Conservation (phyloP, 345 rosid species). For the Eucalyptus curtisii region DNA sequence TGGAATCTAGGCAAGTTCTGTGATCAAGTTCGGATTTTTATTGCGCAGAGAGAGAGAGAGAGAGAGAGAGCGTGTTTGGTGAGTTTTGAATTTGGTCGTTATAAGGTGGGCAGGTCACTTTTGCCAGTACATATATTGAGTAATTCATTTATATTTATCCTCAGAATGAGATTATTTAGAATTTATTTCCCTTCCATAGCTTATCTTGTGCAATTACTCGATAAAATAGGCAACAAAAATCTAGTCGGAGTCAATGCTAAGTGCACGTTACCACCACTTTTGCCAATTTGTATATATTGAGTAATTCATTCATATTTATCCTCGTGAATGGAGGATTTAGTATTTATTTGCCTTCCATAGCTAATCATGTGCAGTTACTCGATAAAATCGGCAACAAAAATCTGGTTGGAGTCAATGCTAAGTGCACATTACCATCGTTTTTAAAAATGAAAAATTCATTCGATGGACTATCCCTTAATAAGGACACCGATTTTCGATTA, state of each 20-base stretch:
- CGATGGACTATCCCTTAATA: accelerated
- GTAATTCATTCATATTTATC: neutral
- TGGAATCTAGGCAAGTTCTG: neutral
- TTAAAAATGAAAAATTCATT: neutral
- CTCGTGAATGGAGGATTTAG: neutral
- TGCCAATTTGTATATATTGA: neutral
- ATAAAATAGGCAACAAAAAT: neutral
- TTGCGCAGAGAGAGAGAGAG: neutral
- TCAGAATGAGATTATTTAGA: neutral
- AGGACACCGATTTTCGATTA: accelerated
- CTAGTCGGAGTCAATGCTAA: neutral
- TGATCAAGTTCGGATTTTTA: neutral
- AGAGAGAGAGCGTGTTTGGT: neutral
- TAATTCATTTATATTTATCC: neutral
- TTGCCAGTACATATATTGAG: neutral
- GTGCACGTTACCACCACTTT: neutral
- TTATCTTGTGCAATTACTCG: neutral
- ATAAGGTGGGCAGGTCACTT: neutral
- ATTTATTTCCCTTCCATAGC: neutral
- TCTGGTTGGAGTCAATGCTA: neutral
- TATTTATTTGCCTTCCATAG: neutral
- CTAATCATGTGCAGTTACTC: neutral
- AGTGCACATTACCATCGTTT: neutral
- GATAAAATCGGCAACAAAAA: neutral
- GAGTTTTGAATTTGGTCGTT: neutral